Base-by-base conservation (phyloP, 106 monocot genomes). In the Dactylorhiza incarnata region DNA sequence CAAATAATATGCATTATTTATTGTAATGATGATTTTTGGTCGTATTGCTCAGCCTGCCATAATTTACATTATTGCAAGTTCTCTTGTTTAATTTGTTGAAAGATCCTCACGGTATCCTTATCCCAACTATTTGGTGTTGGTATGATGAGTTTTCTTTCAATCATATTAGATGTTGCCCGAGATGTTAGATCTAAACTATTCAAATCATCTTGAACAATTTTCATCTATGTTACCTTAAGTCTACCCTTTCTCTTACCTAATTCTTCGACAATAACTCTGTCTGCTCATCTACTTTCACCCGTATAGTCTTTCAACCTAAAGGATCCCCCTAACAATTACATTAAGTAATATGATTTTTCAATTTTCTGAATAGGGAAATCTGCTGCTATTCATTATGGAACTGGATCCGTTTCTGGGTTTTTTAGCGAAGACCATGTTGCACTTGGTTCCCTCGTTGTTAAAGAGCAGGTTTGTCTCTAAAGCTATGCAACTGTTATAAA, bases 301-400 rank as follows among this genome's bases (percentile, higher is more conserved):
- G n/a, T n/a, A n/a, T n/a, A n/a, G n/a, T n/a, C n/a, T n/a, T n/a
- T n/a, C n/a, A n/a, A n/a, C n/a, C n/a, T n/a, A n/a, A n/a, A n/a
- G n/a, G n/a, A n/a, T n/a, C n/a, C n/a, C n/a, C n/a, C 7, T 55
- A 19, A 55, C 55, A 55, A 55, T 5, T n/a, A n/a, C 16, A 15
- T 52, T 55, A 52, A 52, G 15, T 52, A 20, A 20, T 58, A 20
- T 20, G 58, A 5, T 22, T 58, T 37, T 58, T 58, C 58, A 3
- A 58, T 58, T 58, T 58, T 58, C n/a, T 58, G 19, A 58, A 20
- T 20, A 96, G 96, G 96, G 16, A 91, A 78, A 58, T 54, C 89
- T 77, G 93, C 91, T 58, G 86, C 70, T 11, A 96, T 96, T 79
- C 87, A 84, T 3, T 96, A 96, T 83, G 96, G 96, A 24, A 87